Evolutionary conservation across 164 flowering plant genomes (phyloP).

Genomic region (Buxus sempervirens): DNA sequence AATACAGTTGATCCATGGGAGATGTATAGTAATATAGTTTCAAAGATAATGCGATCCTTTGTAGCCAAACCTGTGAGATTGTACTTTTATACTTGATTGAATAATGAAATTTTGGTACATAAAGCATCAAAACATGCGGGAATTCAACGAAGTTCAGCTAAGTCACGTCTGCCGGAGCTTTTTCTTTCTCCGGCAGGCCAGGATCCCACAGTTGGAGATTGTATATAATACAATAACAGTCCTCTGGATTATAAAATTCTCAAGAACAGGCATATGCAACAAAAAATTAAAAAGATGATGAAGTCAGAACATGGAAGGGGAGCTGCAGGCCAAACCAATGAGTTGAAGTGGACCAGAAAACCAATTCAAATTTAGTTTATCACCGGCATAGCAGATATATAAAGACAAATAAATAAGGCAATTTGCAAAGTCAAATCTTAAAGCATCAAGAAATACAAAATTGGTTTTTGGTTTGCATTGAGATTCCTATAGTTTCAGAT

Average conservation of each 20-base stretch:
- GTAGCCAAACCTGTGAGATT: neutral
- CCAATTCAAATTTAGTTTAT: slow-evolving; percentile 7
- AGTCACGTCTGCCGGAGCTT: neutral
- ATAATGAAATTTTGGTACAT: neutral
- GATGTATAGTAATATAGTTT: slow-evolving; percentile 13
- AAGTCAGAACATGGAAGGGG: neutral
- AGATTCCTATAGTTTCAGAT: neutral
- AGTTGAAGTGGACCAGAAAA: neutral
- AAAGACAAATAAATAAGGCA: neutral
- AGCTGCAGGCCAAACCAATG: neutral
- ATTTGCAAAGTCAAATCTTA: neutral
- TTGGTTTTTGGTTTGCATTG: neutral
- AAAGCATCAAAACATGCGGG: neutral
- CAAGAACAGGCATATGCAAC: neutral
- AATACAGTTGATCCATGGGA: neutral
- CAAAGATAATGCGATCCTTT: neutral
- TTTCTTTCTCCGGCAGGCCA: neutral
- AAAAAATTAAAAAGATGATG: neutral
- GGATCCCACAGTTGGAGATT: neutral
- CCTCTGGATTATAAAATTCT: neutral
- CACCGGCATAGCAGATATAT: neutral
- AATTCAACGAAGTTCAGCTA: neutral
- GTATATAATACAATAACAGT: neutral
- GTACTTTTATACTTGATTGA: slow-evolving; percentile 7
- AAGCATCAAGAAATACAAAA: neutral